Percentiles rank a stretch among this genome's conserved stretches.
phyloP scores from a whole-genome alignment of 2,329 filamentous ascomycete genomes.

The Chrysosporium queenslandicum region DNA sequence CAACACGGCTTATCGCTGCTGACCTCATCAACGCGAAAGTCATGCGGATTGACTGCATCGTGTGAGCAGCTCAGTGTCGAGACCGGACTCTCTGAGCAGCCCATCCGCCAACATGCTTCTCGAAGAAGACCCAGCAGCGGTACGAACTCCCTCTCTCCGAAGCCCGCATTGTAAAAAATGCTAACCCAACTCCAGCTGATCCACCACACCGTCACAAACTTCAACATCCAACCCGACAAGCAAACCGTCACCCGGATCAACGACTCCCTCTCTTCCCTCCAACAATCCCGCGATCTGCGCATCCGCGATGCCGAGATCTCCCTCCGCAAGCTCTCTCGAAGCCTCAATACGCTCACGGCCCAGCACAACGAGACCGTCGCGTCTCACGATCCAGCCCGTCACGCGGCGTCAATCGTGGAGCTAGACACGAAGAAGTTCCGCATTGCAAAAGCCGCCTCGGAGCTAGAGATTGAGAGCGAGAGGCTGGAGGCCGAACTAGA shows the following conservation, averaged over 20 bases:
- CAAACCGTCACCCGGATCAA: slow-evolving; percentile 70
- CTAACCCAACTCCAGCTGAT: slow-evolving; percentile 55
- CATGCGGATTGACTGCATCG: background rate
- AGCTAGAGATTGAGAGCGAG: slow-evolving; percentile 91
- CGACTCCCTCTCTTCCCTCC: slow-evolving; percentile 72
- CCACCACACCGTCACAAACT: slow-evolving; percentile 82
- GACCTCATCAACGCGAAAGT: slow-evolving; percentile 3
- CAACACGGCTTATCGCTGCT: slow-evolving; percentile 14
- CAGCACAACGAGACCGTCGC: slow-evolving; percentile 68
- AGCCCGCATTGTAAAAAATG: background rate
- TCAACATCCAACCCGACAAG: slow-evolving; percentile 87
- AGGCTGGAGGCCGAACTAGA: slow-evolving; percentile 69
- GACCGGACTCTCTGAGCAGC: too few species aligned
- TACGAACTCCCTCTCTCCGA: slow-evolving; percentile 40
- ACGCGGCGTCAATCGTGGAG: slow-evolving; percentile 73
- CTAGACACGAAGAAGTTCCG: slow-evolving; percentile 92
- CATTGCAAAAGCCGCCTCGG: slow-evolving; percentile 79
- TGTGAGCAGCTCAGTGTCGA: too few species aligned
- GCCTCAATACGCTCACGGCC: slow-evolving; percentile 61
- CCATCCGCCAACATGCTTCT: too few species aligned
- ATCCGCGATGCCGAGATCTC: slow-evolving; percentile 58
- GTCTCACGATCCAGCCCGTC: slow-evolving; percentile 64
- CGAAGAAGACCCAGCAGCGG: slow-evolving; percentile 81
- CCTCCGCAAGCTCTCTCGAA: slow-evolving; percentile 63
- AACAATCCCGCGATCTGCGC: slow-evolving; percentile 70